Evolutionary conservation across 805 yeast species (phyloP).

Genomic region (Cyberlindnera samutprakarnensis): DNA sequence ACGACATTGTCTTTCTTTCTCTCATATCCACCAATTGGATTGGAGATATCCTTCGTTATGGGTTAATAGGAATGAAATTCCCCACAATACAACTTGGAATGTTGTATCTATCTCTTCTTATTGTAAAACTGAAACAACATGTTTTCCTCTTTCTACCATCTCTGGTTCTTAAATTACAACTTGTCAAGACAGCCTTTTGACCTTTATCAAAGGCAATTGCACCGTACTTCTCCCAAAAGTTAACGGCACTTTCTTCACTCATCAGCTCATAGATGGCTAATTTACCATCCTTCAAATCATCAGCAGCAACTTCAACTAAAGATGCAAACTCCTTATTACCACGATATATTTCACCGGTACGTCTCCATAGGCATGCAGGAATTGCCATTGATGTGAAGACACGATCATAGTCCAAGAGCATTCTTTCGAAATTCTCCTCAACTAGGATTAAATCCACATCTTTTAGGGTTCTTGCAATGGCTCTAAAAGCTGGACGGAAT

Average conservation of each 20-base stretch:
- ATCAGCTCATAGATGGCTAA: constrained; percentile 87
- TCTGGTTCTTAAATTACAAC: constrained; percentile 78
- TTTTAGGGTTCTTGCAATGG: constrained; percentile 81
- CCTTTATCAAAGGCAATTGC: constrained; percentile 94
- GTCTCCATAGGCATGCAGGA: constrained; percentile 95
- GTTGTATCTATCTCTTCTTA: constrained; percentile 85
- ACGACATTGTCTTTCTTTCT: too few relatives aligned
- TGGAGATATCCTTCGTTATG: too few relatives aligned
- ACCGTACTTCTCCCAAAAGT: constrained; percentile 96
- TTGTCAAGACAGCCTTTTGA: constrained; percentile 89
- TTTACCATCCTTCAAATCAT: constrained; percentile 87
- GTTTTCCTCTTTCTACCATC: constrained; percentile 75
- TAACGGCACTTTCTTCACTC: constrained; percentile 95
- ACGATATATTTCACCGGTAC: constrained; percentile 92
- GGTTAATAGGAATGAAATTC: constrained; percentile 76
- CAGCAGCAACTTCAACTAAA: constrained; percentile 81
- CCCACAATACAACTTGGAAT: constrained; percentile 96
- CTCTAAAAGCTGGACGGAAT: constrained; percentile 88
- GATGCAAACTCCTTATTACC: constrained; percentile 97
- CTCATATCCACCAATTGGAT: too few relatives aligned
- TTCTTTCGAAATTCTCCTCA: constrained; percentile 89
- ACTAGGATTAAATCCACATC: constrained; percentile 89
- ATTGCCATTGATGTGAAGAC: constrained; percentile 97
- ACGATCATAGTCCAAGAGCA: constrained; percentile 87
- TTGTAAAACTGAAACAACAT: constrained; percentile 92